phyloP scores from a whole-genome alignment of 495 filamentous ascomycete species.

The Penicillium chermesinum region DNA sequence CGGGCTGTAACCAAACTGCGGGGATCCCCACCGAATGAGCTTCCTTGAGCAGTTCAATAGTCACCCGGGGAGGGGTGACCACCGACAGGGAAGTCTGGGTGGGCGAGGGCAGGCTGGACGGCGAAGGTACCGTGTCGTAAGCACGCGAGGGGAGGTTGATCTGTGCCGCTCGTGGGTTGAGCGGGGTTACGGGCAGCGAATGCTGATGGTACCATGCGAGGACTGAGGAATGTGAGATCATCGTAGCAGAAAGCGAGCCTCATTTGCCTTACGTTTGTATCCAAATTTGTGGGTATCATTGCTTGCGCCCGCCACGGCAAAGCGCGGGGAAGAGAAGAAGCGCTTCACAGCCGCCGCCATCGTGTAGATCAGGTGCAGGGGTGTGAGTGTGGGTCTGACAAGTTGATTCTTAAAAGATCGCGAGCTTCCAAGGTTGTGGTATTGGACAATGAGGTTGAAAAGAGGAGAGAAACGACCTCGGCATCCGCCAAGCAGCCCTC shows the following conservation, averaged over 20 bases:
- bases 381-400: neutral
- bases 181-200: slow-evolving; percentile 67
- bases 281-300: slow-evolving; percentile 81
- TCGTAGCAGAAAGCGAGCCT: neutral
- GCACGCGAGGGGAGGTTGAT: slow-evolving; percentile 52
- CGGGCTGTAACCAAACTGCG: slow-evolving; percentile 89
- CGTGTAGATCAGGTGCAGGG: neutral
- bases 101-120: slow-evolving; percentile 58
- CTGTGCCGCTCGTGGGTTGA: slow-evolving; percentile 66
- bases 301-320: slow-evolving; percentile 88
- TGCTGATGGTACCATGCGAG: slow-evolving; percentile 83
- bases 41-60: slow-evolving; percentile 62
- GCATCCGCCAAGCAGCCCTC: slow-evolving; percentile 16
- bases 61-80: slow-evolving; percentile 80
- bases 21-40: slow-evolving; percentile 73
- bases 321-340: slow-evolving; percentile 80
- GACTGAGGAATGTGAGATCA: slow-evolving; percentile 50
- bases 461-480: slow-evolving; percentile 13
- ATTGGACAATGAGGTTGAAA: neutral
- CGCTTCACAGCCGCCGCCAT: slow-evolving; percentile 54
- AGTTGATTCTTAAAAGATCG: neutral
- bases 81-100: slow-evolving; percentile 69
- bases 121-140: slow-evolving; percentile 61
- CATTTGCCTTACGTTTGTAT: slow-evolving; percentile 63
- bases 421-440: too few species aligned